phyloP scores from a whole-genome alignment of 805 yeast genomes.

The Metahyphopichia silvanorum region DNA sequence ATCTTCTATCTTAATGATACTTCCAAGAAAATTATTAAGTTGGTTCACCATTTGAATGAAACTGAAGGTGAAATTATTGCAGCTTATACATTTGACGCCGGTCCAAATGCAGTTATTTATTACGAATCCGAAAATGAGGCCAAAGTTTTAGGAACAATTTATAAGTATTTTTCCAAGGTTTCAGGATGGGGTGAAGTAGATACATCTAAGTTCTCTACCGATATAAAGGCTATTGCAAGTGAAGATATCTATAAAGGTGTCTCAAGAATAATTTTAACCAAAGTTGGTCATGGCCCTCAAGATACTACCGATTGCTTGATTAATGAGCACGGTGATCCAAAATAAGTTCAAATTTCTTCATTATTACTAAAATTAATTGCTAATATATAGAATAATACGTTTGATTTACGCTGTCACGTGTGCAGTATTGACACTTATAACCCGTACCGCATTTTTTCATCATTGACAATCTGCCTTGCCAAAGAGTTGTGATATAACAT shows the following conservation, averaged over 20 bases:
- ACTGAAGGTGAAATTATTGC: slow-evolving; percentile 68
- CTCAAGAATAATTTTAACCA: slow-evolving; percentile 77
- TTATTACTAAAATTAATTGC: neutral
- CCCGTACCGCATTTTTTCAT: neutral
- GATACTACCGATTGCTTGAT: slow-evolving; percentile 54
- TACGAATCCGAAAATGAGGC: slow-evolving; percentile 74
- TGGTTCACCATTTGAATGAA: slow-evolving; percentile 75
- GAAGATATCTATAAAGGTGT: slow-evolving; percentile 65
- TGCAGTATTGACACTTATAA: neutral
- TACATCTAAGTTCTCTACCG: slow-evolving; percentile 9
- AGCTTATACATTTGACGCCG: slow-evolving; percentile 98
- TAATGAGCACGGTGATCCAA: slow-evolving; percentile 60
- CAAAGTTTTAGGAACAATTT: slow-evolving; percentile 67
- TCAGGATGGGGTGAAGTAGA: slow-evolving; percentile 62
- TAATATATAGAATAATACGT: slow-evolving; percentile 1
- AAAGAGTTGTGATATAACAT: no score
- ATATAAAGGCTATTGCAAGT: slow-evolving; percentile 37
- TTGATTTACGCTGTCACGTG: neutral
- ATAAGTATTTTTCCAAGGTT: slow-evolving; percentile 54
- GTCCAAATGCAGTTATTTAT: slow-evolving; percentile 97
- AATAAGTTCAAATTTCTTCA: no score
- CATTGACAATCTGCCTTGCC: no score
- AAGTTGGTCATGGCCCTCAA: slow-evolving; percentile 86
- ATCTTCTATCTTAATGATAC: slow-evolving; percentile 92
- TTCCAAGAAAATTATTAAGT: slow-evolving; percentile 74